Base-by-base conservation (phyloP, 192 early-diverging fungal species). In the Coemansia sp. region DNA sequence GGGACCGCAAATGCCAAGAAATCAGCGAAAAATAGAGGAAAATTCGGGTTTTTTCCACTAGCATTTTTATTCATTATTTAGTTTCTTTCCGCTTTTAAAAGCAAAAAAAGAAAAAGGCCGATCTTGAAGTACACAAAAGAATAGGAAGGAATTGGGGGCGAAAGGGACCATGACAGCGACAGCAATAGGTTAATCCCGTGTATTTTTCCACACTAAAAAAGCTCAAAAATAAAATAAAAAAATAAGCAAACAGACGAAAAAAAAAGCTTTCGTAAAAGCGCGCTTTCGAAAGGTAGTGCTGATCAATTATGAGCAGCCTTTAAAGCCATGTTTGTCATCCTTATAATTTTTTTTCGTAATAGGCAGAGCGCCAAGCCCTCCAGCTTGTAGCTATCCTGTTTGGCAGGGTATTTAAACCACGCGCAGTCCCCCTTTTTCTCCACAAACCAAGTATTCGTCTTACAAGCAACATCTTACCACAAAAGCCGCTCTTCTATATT, bases 11-110 rank as follows among this genome's bases (percentile, higher is more conserved):
- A 16, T 42, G 39, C 39, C 39, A 42, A 42, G 39, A 42, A 42
- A 42, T 42, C 39, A 42, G 16, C 8, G 13, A 42, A 42, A 42
- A 42, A 42, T 5, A 42, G 39, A 16, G 14, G 13, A 18, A 42
- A 42, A 42, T 42, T 42, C 39, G 39, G 39, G 13, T 16, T 42
- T 42, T 42, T 42, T 42, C n/a, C 13, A 3, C 39, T 4, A 18
- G 3, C 39, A 42, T 16, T 16, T 42, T 42, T 42, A 16, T 16
- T 42, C 13, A 42, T 30, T 25, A 29, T 18, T 54, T 42, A 23
- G 13, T 51, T 29, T 29, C 52, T 54, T 54, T 25, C 39, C 39
- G 27, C 52, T 29, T 54, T 30, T 30, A 54, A 30, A 54, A 29
- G 13, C 27, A 25, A 16, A 54, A 29, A 29, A 29, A 29, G 16